Conservation (phyloP, 768 basidiomycete species). For the Pleurotus eryngii region DNA sequence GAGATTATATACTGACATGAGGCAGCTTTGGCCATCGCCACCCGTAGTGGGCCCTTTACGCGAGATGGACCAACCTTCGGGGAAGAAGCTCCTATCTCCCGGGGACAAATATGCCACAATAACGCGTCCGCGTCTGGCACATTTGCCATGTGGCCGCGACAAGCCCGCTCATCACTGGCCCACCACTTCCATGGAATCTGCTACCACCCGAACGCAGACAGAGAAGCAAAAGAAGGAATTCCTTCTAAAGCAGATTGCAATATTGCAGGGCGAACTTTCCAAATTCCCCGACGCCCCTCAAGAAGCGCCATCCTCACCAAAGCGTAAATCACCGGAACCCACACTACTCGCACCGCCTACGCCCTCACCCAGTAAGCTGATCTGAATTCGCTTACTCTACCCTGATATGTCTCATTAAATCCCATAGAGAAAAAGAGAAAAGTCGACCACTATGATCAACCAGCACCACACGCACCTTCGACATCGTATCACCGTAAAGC, state of each 20-base stretch:
- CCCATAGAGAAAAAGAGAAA: conserved; percentile 40
- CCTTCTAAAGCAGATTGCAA: conserved; percentile 51
- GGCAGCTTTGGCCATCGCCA: no score
- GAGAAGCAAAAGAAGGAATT: conserved; percentile 43
- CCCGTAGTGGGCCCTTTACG: no score
- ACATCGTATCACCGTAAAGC: not conserved
- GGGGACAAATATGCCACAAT: not conserved
- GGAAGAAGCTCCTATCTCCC: not conserved
- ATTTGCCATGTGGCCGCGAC: not conserved
- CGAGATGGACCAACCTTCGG: not conserved
- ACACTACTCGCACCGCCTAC: conserved; percentile 50
- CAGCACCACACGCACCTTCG: not conserved
- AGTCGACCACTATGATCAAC: conserved; percentile 7
- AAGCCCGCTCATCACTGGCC: not conserved
- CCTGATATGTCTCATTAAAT: not conserved
- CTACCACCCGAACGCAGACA: conserved; percentile 35
- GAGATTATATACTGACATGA: no score
- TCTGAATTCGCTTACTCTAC: not conserved
- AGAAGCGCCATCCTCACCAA: conserved; percentile 26
- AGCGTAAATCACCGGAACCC: conserved; percentile 41
- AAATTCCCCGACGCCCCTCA: conserved; percentile 27
- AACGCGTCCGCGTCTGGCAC: not conserved
- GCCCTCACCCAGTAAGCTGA: conserved; percentile 63
- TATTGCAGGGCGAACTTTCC: conserved; percentile 51
- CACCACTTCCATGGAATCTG: conserved; percentile 49